Conservation (phyloP, 2,329 filamentous ascomycete species). For the Bipolaris zeicola region DNA sequence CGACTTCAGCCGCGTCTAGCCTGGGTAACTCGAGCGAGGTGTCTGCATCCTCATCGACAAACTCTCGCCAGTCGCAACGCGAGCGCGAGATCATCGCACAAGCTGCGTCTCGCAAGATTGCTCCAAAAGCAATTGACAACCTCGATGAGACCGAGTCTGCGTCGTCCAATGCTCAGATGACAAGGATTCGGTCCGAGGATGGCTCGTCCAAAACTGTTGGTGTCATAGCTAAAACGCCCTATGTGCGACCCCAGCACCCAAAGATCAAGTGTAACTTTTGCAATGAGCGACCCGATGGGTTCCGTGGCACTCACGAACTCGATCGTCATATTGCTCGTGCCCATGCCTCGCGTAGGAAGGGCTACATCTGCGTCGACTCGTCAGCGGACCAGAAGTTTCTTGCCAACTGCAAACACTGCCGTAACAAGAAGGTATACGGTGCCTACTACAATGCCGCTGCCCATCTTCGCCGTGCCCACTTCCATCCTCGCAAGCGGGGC, state of each 20-base stretch:
- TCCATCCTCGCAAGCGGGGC: conserved; percentile 70
- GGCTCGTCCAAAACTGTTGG: conserved; percentile 61
- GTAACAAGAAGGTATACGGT: conserved; percentile 76
- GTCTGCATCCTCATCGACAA: conserved; percentile 52
- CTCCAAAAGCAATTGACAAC: conserved; percentile 50
- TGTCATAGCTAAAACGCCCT: conserved; percentile 58
- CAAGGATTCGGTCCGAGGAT: conserved; percentile 58
- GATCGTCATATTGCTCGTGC: conserved; percentile 63
- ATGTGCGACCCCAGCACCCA: conserved; percentile 69
- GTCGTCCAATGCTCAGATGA: conserved; percentile 54
- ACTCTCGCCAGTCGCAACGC: conserved; percentile 55
- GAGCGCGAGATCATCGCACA: conserved; percentile 57
- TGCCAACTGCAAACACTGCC: conserved; percentile 82
- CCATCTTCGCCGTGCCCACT: conserved; percentile 86
- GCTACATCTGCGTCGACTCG: conserved; percentile 68
- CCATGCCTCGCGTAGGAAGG: conserved; percentile 65
- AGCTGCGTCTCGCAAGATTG: conserved; percentile 56
- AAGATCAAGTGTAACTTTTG: conserved; percentile 75
- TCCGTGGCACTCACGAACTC: conserved; percentile 82
- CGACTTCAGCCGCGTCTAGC: conserved; percentile 49
- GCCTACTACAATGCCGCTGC: conserved; percentile 95
- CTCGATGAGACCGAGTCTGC: conserved; percentile 34
- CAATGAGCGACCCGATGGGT: conserved; percentile 74
- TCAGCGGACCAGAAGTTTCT: conserved; percentile 68
- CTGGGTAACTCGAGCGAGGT: conserved; percentile 51